These are phyloP conservation scores for Protomyces arabidopsidicola DNA, from an alignment of 1,139 yeast species.

Conservation along the genomic window DNA sequence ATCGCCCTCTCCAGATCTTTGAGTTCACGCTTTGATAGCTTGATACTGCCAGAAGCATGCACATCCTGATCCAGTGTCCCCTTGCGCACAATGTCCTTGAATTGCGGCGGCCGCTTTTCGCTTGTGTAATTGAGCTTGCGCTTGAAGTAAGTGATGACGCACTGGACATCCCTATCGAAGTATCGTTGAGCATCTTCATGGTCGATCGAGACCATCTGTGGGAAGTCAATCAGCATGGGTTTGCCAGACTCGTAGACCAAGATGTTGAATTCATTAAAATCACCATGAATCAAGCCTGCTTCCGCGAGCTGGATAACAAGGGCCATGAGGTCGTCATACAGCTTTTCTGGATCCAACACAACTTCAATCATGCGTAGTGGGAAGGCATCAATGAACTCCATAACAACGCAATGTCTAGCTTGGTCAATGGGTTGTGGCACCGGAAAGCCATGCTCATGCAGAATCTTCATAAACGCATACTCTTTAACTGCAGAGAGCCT, in stretches of 20 bases:
- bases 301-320: constrained; percentile 79
- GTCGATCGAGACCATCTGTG: constrained; percentile 91
- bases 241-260: constrained; percentile 55
- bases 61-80: constrained; percentile 63
- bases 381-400: constrained; percentile 84
- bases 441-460: constrained; percentile 67
- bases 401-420: constrained; percentile 85
- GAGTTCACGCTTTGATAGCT: constrained; percentile 63
- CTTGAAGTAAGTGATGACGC: constrained; percentile 75
- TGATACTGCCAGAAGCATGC: constrained; percentile 64
- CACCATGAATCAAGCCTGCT: constrained; percentile 92
- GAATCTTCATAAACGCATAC: constrained; percentile 74
- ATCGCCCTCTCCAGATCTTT: constrained; percentile 58
- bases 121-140: constrained; percentile 74
- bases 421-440: constrained; percentile 88
- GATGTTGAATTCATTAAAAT: constrained; percentile 92
- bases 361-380: constrained; percentile 48
- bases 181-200: constrained; percentile 83
- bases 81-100: constrained; percentile 66
- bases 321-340: constrained; percentile 79
- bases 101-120: constrained; percentile 66
- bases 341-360: constrained; percentile 52
- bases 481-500: constrained; percentile 89
- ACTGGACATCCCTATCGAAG: constrained; percentile 87
- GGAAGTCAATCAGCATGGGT: constrained; percentile 92